Base-by-base conservation (phyloP, 352 stramenopile genomes). In the Pythium phragmiticola region DNA sequence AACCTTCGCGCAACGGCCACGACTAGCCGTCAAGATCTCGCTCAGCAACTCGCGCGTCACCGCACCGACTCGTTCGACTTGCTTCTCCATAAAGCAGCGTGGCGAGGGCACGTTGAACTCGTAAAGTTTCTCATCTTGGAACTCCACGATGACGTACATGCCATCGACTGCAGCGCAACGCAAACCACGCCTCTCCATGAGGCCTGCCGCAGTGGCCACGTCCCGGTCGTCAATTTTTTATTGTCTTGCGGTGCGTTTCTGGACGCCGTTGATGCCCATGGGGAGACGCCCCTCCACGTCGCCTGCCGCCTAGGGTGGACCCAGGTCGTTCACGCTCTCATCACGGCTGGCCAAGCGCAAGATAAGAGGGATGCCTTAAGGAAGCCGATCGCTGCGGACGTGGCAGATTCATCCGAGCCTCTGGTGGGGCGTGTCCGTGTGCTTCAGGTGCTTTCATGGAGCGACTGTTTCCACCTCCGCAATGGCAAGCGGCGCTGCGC, bases 261-360 rank as follows among this genome's bases (percentile, higher is more conserved):
- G 7, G 66, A 72, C 48, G 64, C 55, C 6, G 54, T 76, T 7
- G 78, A 92, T 52, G n/a, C 66, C 0, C 67, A 69, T 21, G 78
- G 77, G 2, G 82, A 92, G 54, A 78, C 78, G 11, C 39, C 78
- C 7, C 57, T 92, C 46, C 82, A 92, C 55, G 46, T 78, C 6
- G 78, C 80, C 8, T 83, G 78, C 58, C 77, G 82, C 7, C 26
- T 65, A 7, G 74, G 76, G 8, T 78, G 69, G 65, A 68, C 63
- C 28, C 72, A 63, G 8, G 64, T 88, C 33, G 77, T 81, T 11
- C 75, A 79, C 5, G 46, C 71, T 5, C 65, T 92, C 14, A 46
- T 92, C n/a, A 50, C 72, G 11, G 72, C 74, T 6, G 65, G 58
- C 0, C 50, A 70, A 13, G 62, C 63, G 47, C 57, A 71, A 3